Evolutionary conservation across 352 stramenopile species (phyloP), one percentile per base, ranked within the genome.

Genomic region (Phytopythium chamaehyphon): DNA sequence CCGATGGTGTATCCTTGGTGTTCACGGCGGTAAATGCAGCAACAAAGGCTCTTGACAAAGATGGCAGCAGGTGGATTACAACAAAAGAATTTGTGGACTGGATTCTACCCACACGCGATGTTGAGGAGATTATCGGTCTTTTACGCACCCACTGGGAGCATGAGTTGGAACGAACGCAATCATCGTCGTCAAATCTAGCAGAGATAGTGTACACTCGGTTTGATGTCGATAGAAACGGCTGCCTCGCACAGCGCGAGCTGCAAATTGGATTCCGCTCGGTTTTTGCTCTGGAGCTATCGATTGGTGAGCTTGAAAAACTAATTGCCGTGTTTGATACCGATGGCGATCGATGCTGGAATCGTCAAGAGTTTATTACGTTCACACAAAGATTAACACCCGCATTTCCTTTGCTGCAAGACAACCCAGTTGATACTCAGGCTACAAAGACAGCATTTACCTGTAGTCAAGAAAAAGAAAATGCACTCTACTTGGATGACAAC

Each of bases 1-100:
- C 49, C 33, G 15, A 37, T 61, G 50, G 57, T 11, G 45, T 40
- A 23, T 33, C 28, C 11, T 10, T 40, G 11, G 45, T 40, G 16
- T 28, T 10, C 3, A 31, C 35, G 12, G 47, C 35, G 18, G 19
- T 53, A 15, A 36, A 53, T 36, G 26, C 65, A 37, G 15, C 44
- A 0, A 51, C 78, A 5, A 62, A 68, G n/a, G 59, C 50, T 21
- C 57, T 90, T 4, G 76, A 92, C 51, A 69, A 57, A 7, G 73
- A 90, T 47, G 44, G 47, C 11, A 92, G 82, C 28, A 74, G 74
- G 10, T 89, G 76, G 76, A 73, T 92, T 49, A 86, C 82, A 10
- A 83, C 76, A 6, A 52, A 40, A 18, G 79, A 90, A 43, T 51
- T 92, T 5, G 56, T 44, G 6, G 9, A 26, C 1, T 92, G 82